phyloP scores from a whole-genome alignment of 805 yeast species.

The Kazachstania bromeliacearum region DNA sequence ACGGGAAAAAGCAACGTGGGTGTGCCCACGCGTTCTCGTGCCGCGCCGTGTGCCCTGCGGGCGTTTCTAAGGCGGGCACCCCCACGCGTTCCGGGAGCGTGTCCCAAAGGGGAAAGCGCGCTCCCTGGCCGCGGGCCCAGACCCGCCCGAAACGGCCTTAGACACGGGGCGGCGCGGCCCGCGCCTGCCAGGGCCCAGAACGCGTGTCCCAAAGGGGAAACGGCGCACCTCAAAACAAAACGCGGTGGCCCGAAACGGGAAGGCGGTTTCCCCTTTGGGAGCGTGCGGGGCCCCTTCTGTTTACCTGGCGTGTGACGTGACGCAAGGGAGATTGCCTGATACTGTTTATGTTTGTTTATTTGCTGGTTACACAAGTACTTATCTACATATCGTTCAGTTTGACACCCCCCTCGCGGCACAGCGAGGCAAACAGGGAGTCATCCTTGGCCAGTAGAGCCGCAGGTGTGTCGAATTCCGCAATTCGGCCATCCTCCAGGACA shows the following conservation, averaged over 20 bases:
- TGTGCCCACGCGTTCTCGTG: too few species aligned
- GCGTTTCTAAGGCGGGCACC: too few species aligned
- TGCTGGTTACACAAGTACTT: background rate
- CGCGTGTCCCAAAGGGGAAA: background rate
- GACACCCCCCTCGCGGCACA: constrained; percentile 77
- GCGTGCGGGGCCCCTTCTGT: background rate
- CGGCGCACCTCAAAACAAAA: background rate
- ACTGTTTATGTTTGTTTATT: background rate
- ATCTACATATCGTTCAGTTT: background rate
- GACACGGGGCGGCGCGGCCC: too few species aligned
- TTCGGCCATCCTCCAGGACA: constrained; percentile 65
- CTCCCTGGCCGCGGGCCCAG: too few species aligned
- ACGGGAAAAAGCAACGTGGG: too few species aligned
- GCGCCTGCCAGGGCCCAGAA: too few species aligned
- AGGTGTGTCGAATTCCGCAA: constrained; percentile 72
- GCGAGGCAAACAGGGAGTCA: constrained; percentile 64
- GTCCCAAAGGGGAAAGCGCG: too few species aligned
- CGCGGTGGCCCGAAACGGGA: background rate
- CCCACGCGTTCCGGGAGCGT: too few species aligned
- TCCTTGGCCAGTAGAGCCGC: constrained; percentile 52
- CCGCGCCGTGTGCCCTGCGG: too few species aligned
- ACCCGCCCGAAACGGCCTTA: too few species aligned
- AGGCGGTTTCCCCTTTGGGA: background rate
- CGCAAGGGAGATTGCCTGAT: background rate
- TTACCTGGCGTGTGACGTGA: background rate